These are phyloP conservation scores for Luvunga scandens DNA, from an alignment of 345 rosid genomes.

Conservation along the genomic window DNA sequence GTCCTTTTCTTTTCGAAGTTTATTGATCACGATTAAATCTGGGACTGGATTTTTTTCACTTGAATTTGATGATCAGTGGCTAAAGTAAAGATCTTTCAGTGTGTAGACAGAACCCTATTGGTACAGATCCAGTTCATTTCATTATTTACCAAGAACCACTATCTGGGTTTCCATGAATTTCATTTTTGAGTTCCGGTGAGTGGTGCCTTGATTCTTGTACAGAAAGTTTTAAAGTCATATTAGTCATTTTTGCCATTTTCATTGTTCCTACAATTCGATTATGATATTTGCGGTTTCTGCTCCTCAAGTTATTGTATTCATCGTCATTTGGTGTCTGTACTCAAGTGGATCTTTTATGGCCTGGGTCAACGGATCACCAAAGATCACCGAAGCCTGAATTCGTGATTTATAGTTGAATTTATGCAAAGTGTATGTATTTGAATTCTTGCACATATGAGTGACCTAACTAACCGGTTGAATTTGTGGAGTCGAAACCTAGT, in stretches of 20 bases:
- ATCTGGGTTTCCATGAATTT: constrained; percentile 10
- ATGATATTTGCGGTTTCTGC: not conserved
- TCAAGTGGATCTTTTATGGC: not conserved
- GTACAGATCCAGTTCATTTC: constrained; percentile 10
- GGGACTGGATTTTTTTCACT: not conserved
- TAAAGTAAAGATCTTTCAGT: not conserved
- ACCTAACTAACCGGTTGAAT: not conserved
- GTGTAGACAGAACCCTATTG: constrained; percentile 3
- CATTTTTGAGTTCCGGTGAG: constrained; percentile 13
- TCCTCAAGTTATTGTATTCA: not conserved
- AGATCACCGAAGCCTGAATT: no score
- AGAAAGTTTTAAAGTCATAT: not conserved
- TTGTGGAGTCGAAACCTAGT: not conserved
- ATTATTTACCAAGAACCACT: not conserved
- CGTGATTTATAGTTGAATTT: not conserved
- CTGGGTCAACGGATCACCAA: not conserved
- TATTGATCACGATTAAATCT: constrained; percentile 15
- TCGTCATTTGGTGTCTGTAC: not conserved
- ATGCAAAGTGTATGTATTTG: not conserved
- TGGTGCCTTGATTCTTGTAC: constrained; percentile 6
- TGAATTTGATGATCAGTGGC: constrained; percentile 9
- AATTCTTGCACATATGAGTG: not conserved
- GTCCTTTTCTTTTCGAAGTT: not conserved
- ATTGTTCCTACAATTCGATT: not conserved
- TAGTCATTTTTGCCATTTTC: not conserved